Evolutionary conservation across 2,329 filamentous ascomycete species (phyloP).

Genomic region (Pyrenochaeta sp.): DNA sequence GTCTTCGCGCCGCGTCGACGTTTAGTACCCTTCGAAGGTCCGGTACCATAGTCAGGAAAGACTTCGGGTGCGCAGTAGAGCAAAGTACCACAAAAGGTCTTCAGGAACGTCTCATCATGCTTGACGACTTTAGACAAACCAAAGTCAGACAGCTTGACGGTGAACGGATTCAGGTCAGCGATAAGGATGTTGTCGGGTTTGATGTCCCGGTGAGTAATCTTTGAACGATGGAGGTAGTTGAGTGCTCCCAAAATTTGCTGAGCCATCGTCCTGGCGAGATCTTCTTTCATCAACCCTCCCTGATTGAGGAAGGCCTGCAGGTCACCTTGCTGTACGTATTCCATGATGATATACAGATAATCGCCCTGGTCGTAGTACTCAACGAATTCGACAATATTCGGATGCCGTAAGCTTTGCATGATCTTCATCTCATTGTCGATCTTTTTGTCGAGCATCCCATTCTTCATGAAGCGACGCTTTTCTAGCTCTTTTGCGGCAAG

Average conservation of each 20-base stretch:
- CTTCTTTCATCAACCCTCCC: constrained; percentile 70
- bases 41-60: constrained; percentile 79
- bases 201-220: constrained; percentile 97
- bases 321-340: constrained; percentile 84
- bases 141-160: constrained; percentile 94
- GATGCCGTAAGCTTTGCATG: constrained; percentile 84
- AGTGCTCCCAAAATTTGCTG: constrained; percentile 81
- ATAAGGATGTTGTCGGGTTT: constrained; percentile 98
- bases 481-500: constrained; percentile 95
- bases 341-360: constrained; percentile 96
- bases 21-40: constrained; percentile 70
- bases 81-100: constrained; percentile 95
- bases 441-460: constrained; percentile 86
- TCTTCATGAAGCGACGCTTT: constrained; percentile 92
- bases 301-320: constrained; percentile 75
- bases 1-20: constrained; percentile 63
- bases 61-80: constrained; percentile 97
- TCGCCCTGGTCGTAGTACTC: constrained; percentile 85
- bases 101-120: constrained; percentile 88
- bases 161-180: constrained; percentile 73
- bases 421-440: constrained; percentile 98
- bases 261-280: constrained; percentile 74
- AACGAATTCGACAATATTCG: constrained; percentile 90
- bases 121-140: constrained; percentile 94
- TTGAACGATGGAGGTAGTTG: constrained; percentile 83